A percentile compares a stretch with the other conserved stretches of the same genome.
Conservation (phyloP, 176 grass and related monocot genomes). For the Typha latifolia region DNA sequence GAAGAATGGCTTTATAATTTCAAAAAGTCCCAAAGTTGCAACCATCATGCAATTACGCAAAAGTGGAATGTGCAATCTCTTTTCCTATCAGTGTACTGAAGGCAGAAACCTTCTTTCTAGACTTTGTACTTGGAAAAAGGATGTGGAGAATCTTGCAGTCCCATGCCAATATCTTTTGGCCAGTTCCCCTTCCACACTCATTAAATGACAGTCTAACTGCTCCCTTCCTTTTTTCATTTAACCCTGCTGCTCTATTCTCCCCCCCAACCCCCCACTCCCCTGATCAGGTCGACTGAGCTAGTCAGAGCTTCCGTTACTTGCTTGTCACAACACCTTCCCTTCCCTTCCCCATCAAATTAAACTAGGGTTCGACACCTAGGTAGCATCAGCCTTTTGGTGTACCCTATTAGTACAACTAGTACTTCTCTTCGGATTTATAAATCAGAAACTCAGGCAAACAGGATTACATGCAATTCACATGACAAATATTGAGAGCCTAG, state of each 20-base stretch:
- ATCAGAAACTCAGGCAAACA: background rate
- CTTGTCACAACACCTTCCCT: conserved; percentile 3
- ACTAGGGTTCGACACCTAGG: conserved; percentile 23
- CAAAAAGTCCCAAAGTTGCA: background rate
- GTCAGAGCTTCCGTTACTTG: background rate
- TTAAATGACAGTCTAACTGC: conserved; percentile 29
- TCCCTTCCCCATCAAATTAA: conserved; percentile 12
- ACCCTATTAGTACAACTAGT: conserved; percentile 28
- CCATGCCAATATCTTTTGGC: conserved; percentile 41
- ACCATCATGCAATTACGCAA: conserved; percentile 10
- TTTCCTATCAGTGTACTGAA: conserved; percentile 25
- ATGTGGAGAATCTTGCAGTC: conserved; percentile 24
- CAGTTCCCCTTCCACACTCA: conserved; percentile 26
- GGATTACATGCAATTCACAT: background rate
- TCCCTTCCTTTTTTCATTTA: conserved; percentile 1
- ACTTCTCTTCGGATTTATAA: conserved; percentile 18
- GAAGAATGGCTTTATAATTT: background rate
- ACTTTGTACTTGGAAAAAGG: conserved; percentile 47
- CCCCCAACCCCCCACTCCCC: too few species aligned
- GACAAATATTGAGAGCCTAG: background rate
- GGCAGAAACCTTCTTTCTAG: conserved; percentile 26
- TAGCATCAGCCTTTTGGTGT: conserved; percentile 33
- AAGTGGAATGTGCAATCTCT: conserved; percentile 10
- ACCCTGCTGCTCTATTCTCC: background rate
- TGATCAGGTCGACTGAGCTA: background rate